A percentile compares a stretch with the other conserved stretches of the same genome.
Conservation (phyloP, 352 stramenopile genomes). For the Phytopythium mirpurense region DNA sequence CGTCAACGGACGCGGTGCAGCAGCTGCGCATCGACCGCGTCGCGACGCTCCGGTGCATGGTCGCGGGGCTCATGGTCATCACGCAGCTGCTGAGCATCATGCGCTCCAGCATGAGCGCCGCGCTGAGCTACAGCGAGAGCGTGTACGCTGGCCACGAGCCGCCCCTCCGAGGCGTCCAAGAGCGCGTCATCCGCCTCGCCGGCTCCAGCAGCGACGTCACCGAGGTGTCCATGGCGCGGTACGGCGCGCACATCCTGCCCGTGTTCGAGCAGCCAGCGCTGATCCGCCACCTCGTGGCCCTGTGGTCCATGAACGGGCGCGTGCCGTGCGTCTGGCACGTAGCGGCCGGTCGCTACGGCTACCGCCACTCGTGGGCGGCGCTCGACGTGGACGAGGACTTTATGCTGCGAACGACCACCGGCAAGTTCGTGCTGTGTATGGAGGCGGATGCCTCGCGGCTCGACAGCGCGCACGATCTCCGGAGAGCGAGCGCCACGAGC, state of each 20-base stretch:
- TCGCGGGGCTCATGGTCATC: slow-evolving; percentile 61
- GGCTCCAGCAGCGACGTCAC: slow-evolving; percentile 54
- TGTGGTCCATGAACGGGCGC: slow-evolving; percentile 49
- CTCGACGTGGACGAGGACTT: slow-evolving; percentile 43
- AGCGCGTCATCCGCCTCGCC: slow-evolving; percentile 56
- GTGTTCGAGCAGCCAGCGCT: slow-evolving; percentile 47
- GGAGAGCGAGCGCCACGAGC: slow-evolving; percentile 19
- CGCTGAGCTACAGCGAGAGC: slow-evolving; percentile 39
- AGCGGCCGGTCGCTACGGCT: slow-evolving; percentile 41
- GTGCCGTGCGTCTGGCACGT: slow-evolving; percentile 58
- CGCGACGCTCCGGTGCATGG: slow-evolving; percentile 40
- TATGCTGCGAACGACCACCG: slow-evolving; percentile 55
- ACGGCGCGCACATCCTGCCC: slow-evolving; percentile 57
- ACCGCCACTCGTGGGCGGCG: slow-evolving; percentile 50
- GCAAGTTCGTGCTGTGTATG: slow-evolving; percentile 61
- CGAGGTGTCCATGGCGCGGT: slow-evolving; percentile 58
- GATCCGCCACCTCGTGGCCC: slow-evolving; percentile 38
- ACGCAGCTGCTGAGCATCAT: slow-evolving; percentile 65
- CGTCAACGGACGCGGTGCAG: slow-evolving; percentile 26
- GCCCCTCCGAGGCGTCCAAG: slow-evolving; percentile 40
- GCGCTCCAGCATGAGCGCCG: slow-evolving; percentile 34
- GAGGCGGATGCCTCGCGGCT: slow-evolving; percentile 52
- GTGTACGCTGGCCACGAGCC: slow-evolving; percentile 47
- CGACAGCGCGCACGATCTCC: slow-evolving; percentile 44
- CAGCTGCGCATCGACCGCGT: slow-evolving; percentile 35